These are phyloP conservation scores for Fusarium abutilonis DNA, from an alignment of 2,329 filamentous ascomycete genomes.

Conservation along the genomic window DNA sequence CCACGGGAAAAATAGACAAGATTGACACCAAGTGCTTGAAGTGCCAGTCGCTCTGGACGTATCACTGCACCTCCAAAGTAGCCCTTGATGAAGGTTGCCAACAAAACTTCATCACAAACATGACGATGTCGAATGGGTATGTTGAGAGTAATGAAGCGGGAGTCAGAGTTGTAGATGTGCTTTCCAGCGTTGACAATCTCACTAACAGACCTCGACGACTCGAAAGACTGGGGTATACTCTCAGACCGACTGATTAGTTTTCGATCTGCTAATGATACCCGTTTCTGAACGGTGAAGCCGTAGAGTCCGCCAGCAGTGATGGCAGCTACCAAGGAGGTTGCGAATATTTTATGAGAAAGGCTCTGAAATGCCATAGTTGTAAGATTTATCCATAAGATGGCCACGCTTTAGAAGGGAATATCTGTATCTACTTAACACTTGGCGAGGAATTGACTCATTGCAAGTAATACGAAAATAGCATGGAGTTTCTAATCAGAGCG, in stretches of 20 bases:
- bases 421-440: not conserved
- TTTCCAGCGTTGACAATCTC: constrained; percentile 42
- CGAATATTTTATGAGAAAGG: constrained; percentile 25
- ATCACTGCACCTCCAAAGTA: constrained; percentile 49
- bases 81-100: constrained; percentile 44
- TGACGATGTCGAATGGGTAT: constrained; percentile 21
- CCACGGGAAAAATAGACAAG: constrained; percentile 36
- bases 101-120: constrained; percentile 42
- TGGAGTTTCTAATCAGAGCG: not conserved
- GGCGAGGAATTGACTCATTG: constrained; percentile 11
- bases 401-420: not conserved
- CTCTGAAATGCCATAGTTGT: constrained; percentile 25
- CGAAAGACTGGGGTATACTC: constrained; percentile 39
- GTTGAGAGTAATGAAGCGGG: constrained; percentile 39
- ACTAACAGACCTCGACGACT: constrained; percentile 38
- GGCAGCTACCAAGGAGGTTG: constrained; percentile 20
- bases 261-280: constrained; percentile 16
- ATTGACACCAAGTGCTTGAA: constrained; percentile 20
- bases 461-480: not conserved
- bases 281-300: constrained; percentile 27
- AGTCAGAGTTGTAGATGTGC: constrained; percentile 37
- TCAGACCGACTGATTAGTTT: constrained; percentile 30
- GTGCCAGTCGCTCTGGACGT: constrained; percentile 36
- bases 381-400: not conserved
- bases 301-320: constrained; percentile 30